Base-by-base conservation (phyloP, 352 stramenopile genomes). In the Pythium aristosporum region DNA sequence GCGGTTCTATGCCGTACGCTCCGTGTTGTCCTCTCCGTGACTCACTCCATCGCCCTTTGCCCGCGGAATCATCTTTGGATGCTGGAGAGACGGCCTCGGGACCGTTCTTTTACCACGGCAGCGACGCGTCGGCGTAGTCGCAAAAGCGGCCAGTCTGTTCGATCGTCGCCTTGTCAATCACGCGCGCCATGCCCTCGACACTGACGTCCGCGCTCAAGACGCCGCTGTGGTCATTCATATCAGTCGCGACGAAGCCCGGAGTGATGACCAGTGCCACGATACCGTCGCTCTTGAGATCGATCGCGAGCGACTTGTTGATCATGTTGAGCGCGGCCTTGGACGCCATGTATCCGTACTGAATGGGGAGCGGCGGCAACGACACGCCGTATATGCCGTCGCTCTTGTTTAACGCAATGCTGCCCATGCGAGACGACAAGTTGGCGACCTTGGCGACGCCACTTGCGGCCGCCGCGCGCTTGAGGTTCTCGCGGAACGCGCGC, bases 291-390 rank as follows among this genome's bases (percentile, higher is more conserved):
- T 76, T 71, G 1, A 88, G 64, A 28, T 90, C 77, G 1, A 77
- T 50, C n/a, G 73, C 59, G 32, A 90, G 49, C 25, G 46, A 70
- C 53, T 66, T 68, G 58, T 71, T 85, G 43, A 88, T 52, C 72
- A 80, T 87, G 68, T 94, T 94, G 32, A 89, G 63, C 16, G 82
- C 85, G 0, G 80, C 46, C 60, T 92, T 91, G 32, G 77, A 88
- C 46, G 83, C 75, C 34, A 75, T 66, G 62, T 94, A 92, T 51
- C 76, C 82, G 66, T 91, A 91, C 32, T 30, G 25, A 30, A 30
- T 30, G 25, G 25, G 25, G 5, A 30, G 25, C 25, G 25, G 25
- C 25, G 25, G 25, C 25, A 30, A 30, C 25, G 25, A 30, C 25
- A 30, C 25, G 25, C 25, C 25, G 25, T 30, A 30, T 30, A 68